These are phyloP conservation scores for Oryza nivara DNA, from an alignment of 176 grass and related monocot species.

Conservation along the genomic window DNA sequence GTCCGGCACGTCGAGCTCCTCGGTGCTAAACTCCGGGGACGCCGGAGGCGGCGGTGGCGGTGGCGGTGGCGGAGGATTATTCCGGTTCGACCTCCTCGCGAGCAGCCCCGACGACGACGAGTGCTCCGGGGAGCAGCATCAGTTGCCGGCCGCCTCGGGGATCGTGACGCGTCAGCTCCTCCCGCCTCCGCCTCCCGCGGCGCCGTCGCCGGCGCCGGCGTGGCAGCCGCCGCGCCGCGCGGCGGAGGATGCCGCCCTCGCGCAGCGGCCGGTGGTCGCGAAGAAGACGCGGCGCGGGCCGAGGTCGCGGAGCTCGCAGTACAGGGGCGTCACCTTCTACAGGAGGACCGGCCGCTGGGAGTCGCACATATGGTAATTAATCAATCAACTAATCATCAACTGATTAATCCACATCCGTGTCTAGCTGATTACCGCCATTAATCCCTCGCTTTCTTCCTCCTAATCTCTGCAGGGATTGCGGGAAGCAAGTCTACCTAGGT, in stretches of 20 bases:
- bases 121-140: conserved; percentile 23
- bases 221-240: conserved; percentile 31
- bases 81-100: conserved; percentile 48
- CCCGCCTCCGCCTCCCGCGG: conserved; percentile 18
- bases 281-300: conserved; percentile 95
- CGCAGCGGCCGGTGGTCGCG: conserved; percentile 3
- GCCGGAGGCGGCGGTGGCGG: not conserved
- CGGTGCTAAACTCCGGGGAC: conserved; percentile 53
- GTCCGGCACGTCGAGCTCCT: conserved; percentile 68
- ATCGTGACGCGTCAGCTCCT: conserved; percentile 76
- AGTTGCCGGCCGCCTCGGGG: conserved; percentile 20
- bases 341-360: conserved; percentile 94
- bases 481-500: conserved; percentile 98
- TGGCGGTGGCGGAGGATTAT: conserved; percentile 28
- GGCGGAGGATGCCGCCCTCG: conserved; percentile 34
- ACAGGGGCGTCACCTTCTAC: conserved; percentile 98
- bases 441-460: conserved; percentile 11
- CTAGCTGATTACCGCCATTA: conserved; percentile 11
- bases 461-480: conserved; percentile 80
- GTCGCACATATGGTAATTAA: conserved; percentile 91
- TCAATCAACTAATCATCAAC: not conserved
- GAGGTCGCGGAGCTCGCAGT: conserved; percentile 95
- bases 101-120: conserved; percentile 48
- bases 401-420: not conserved
- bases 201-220: conserved; percentile 1